Base-by-base conservation (phyloP, 2,329 filamentous ascomycete species). In the Zarea fungicola region DNA sequence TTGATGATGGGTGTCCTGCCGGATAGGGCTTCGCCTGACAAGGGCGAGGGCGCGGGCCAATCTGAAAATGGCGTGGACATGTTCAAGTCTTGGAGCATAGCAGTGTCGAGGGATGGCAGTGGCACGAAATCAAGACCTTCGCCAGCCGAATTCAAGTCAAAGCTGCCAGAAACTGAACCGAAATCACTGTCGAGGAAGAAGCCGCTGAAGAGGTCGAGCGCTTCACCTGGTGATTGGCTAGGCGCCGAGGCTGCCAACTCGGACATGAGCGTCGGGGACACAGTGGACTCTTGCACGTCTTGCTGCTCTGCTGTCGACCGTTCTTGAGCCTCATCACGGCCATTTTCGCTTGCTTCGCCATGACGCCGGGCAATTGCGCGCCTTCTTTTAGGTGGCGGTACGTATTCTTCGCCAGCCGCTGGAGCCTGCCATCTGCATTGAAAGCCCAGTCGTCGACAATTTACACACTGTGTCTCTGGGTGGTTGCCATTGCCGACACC, bases 81-180 rank as follows among this genome's bases (percentile, higher is more conserved):
- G 29, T 21, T 43, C 28, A 6, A 35, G 10, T 34, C 16, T 37
- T 48, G 52, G 5, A 49, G 44, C 25, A 42, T 22, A 8, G 40
- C 48, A 6, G 40, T 28, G 23, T 52, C 49, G 2, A 54, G 35
- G 11, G 37, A 34, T 13, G 52, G 52, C 14, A 54, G 16, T 16
- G 52, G 52, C 4, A 54, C 51, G 28, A 54, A 54, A 22, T 54
- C 52, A 28, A 54, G 52, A 11, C 49, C 52, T 45, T 54, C 49
- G 8, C 50, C 52, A 3, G 50, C 52, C 2, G 52, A 19, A 16
- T 48, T 49, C 21, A 54, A 25, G 16, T 52, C 50, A n/a, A 54
- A 39, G 11, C 28, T 14, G n/a, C 34, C 37, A 26, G 28, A 54
- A 10, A 19, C 43, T 4, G 42, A 25, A 8, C 25, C 40, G 10